Conservation (phyloP, 1,284 basidiomycete genomes). For the Cystobasidium pallidum region DNA sequence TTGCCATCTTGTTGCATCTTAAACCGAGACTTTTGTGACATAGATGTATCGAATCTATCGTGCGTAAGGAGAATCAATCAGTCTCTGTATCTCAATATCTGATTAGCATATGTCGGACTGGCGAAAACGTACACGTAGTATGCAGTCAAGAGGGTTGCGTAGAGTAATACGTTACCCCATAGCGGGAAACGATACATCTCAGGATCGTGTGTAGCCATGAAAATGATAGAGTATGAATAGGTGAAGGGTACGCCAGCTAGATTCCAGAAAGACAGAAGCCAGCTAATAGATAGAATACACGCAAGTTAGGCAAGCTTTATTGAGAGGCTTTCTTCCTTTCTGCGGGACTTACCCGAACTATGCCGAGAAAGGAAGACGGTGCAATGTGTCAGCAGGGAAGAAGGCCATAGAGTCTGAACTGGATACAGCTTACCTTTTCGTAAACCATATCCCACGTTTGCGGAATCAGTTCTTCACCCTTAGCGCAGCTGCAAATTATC, state of each 20-base stretch:
- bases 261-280: conserved; percentile 65
- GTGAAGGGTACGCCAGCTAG: conserved; percentile 82
- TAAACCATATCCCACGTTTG: conserved; percentile 99
- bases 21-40: conserved; percentile 97
- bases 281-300: conserved; percentile 43
- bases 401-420: no score
- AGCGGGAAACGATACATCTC: conserved; percentile 84
- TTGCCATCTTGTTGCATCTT: conserved; percentile 90
- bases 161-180: conserved; percentile 71
- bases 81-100: no score
- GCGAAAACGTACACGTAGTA: conserved; percentile 73
- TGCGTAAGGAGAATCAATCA: no score
- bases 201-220: conserved; percentile 95
- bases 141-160: conserved; percentile 73
- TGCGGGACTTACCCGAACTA: background rate
- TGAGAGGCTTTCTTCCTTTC: no score
- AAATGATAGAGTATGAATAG: conserved; percentile 94
- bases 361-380: background rate
- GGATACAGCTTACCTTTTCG: conserved; percentile 66
- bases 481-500: conserved; percentile 38
- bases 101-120: background rate
- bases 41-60: conserved; percentile 82
- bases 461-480: conserved; percentile 82
- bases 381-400: no score
- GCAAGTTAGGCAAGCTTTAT: no score